Base-by-base conservation (phyloP, 129 eudicot genomes). In the Arctium minus region DNA sequence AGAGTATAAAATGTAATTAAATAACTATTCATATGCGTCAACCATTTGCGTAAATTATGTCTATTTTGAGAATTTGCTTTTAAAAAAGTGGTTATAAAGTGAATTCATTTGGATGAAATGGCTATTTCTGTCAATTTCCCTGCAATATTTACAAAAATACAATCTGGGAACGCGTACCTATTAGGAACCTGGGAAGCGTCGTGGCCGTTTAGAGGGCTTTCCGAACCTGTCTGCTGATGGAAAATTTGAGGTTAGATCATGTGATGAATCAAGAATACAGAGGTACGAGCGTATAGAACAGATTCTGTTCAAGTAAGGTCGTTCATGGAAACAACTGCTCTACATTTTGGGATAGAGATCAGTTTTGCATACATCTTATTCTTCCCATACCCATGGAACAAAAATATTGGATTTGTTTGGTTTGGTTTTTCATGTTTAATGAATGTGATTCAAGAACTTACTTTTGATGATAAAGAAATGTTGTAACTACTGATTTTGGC, bases 401-500 rank as follows among this genome's bases (percentile, higher is more conserved):
- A 15, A 53, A 15, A 53, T 53, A 53, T 15, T 13, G 22, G 65
- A 10, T 48, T 48, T 2, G 64, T 50, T 50, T 50, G 64, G 64
- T 53, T 50, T 48, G 60, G 60, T 48, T 48, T 36, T 48, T 48
- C n/a, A 12, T 8, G 42, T 38, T 29, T 36, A 30, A 82, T 10
- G 30, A 12, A 70, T 68, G 29, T 83, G 86, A 70, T 83, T 70
- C 4, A 46, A 83, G 72, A 37, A 69, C 8, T 70, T 48, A 91
- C 98, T 93, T 93, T 93, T 78, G 93, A 81, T 64, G 97, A 86
- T 87, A 96, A 81, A 32, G 94, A 86, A 33, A 93, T 91, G 83
- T 87, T 90, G 75, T 93, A 96, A 84, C 92, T 90, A 83, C 97
- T 91, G n/a, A 96, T 88, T 86, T 91, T 96, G 18, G 99, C 90